These are phyloP conservation scores for Pyricularia grisea DNA, from an alignment of 2,329 filamentous ascomycete genomes.

Conservation along the genomic window DNA sequence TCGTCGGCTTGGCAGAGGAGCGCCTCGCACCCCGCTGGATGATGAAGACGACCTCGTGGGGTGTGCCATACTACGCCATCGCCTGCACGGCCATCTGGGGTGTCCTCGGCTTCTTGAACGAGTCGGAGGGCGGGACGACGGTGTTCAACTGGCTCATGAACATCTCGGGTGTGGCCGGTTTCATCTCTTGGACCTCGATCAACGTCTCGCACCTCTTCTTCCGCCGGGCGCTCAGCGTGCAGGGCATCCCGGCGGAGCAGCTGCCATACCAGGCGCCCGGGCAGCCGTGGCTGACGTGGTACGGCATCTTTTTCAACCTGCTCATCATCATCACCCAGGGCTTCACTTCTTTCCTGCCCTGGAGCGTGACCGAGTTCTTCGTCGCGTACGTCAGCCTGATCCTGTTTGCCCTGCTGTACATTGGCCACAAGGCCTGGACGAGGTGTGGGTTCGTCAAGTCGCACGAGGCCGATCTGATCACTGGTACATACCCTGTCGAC, in stretches of 20 bases:
- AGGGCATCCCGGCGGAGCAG: constrained; percentile 44
- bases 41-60: constrained; percentile 47
- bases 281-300: constrained; percentile 56
- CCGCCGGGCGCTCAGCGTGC: constrained; percentile 46
- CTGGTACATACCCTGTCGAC: not conserved
- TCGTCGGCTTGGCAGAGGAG: constrained; percentile 56
- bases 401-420: constrained; percentile 49
- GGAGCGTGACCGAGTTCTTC: constrained; percentile 53
- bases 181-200: constrained; percentile 64
- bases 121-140: constrained; percentile 43
- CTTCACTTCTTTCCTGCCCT: constrained; percentile 57
- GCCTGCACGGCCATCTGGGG: constrained; percentile 45
- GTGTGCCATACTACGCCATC: constrained; percentile 57
- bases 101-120: constrained; percentile 58
- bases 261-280: constrained; percentile 53
- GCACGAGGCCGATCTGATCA: constrained; percentile 48
- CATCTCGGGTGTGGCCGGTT: constrained; percentile 58
- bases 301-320: constrained; percentile 55
- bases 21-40: constrained; percentile 53
- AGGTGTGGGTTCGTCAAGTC: constrained; percentile 40
- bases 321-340: constrained; percentile 60
- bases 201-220: constrained; percentile 55
- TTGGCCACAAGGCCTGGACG: constrained; percentile 46
- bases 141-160: constrained; percentile 69
- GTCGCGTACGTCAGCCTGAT: constrained; percentile 56